Evolutionary conservation across 108 stramenopile species (phyloP), one percentile per base, ranked within the genome.

Genomic region (Mediolabrus comicus): DNA sequence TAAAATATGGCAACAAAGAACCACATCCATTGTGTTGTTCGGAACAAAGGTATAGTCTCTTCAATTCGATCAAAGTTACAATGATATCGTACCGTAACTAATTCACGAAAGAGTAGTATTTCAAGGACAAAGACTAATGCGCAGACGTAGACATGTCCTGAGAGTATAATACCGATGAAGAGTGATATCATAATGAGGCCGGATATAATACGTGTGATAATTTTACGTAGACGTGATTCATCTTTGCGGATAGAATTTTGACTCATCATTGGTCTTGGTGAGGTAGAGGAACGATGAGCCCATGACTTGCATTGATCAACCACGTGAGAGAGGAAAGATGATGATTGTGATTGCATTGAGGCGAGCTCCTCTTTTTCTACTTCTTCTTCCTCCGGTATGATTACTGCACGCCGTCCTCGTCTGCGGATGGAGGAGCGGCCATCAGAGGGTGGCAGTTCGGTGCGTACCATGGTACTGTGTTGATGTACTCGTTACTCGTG

Each of bases 11-110:
- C 87, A 0, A 90, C 86, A 16, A 69, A 74, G 80, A 97, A 99
- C 98, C 98, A 99, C 82, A 90, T 75, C 98, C 98, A 99, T 69
- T 99, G 98, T 28, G 95, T 90, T 10, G 98, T 97, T 10, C 98
- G 96, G 64, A 99, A 99, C 30, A 96, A 82, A 4, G 98, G 98
- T 70, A 98, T 95, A n/a, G 86, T 90, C 38, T 86, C 67, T 66
- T 97, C 87, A 65, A 91, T 88, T 6, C 75, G 73, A 33, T 84
- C 55, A 53, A 86, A 94, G 70, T 87, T 87, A 11, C 85, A 81
- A 63, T 84, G 80, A 76, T 97, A 97, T 0, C 98, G 90, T 9
- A 98, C 97, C 36, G 87, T 94, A 49, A 98, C 97, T 19, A 98
- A 69, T 81, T 98, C 98, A 17, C 95, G 95, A 81, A 97, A 98